Conservation (phyloP, 1,139 yeast genomes). For the Debaryomycetaceae sp. region DNA sequence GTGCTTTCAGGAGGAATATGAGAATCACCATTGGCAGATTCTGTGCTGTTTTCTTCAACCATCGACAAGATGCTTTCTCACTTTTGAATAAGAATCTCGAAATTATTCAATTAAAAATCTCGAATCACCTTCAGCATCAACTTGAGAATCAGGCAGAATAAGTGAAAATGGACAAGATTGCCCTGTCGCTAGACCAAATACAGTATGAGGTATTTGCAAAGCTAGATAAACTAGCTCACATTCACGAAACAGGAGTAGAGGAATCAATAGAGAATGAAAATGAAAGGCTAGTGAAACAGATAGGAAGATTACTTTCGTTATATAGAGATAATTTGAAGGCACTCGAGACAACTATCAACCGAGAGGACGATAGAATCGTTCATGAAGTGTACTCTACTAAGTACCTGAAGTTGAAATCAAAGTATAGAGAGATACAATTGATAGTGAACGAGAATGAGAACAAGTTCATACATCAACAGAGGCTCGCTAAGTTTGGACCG, state of each 20-base stretch:
- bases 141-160: too few species aligned
- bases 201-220: constrained; percentile 12
- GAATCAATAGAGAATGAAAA: constrained; percentile 16
- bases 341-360: constrained; percentile 11
- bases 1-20: constrained; percentile 1
- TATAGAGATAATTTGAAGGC: constrained; percentile 20
- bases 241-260: constrained; percentile 6
- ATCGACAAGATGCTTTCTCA: not conserved
- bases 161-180: not conserved
- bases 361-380: constrained; percentile 5
- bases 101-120: too few species aligned
- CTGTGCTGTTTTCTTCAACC: not conserved
- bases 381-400: constrained; percentile 20
- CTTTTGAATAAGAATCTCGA: too few species aligned
- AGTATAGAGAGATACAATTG: constrained; percentile 24
- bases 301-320: constrained; percentile 10
- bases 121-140: too few species aligned
- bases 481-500: constrained; percentile 19
- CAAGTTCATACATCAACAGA: constrained; percentile 24
- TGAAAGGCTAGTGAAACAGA: constrained; percentile 12
- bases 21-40: not conserved
- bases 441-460: constrained; percentile 21
- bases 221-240: constrained; percentile 12
- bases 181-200: constrained; percentile 10
- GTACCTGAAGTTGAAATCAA: constrained; percentile 16